A percentile compares a stretch with the other conserved stretches of the same genome.
phyloP scores from a whole-genome alignment of 495 filamentous ascomycete genomes.

The Hypoxylon lienhwacheense region DNA sequence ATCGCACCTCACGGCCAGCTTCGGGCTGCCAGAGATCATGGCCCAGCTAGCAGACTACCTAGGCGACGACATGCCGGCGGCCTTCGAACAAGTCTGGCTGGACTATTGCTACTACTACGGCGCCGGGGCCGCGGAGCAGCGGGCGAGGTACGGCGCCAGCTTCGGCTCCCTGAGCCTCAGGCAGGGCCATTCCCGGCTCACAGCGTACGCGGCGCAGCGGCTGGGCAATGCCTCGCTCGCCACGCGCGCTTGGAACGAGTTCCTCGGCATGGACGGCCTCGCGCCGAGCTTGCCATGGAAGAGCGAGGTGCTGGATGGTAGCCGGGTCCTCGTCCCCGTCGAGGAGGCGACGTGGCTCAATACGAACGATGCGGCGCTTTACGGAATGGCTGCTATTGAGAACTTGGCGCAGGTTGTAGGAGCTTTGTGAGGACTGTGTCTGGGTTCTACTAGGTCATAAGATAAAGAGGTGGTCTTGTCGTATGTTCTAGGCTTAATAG shows the following conservation, averaged over 20 bases:
- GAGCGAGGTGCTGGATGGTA: constrained; percentile 38
- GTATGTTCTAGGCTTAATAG: no score
- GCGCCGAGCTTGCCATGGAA: constrained; percentile 39
- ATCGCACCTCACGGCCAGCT: constrained; percentile 50
- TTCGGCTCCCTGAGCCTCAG: constrained; percentile 44
- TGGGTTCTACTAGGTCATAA: no score
- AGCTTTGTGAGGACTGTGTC: constrained; percentile 14
- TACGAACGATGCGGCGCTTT: constrained; percentile 49
- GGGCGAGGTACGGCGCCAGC: constrained; percentile 44
- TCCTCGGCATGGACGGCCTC: constrained; percentile 45
- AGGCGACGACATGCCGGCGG: constrained; percentile 32
- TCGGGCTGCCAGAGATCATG: constrained; percentile 51
- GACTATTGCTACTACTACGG: constrained; percentile 52
- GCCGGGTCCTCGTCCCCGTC: constrained; percentile 40
- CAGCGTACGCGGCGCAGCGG: constrained; percentile 45
- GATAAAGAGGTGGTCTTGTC: no score
- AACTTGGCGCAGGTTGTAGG: constrained; percentile 45
- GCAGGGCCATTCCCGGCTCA: constrained; percentile 52
- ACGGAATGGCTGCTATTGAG: constrained; percentile 51
- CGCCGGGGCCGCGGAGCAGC: constrained; percentile 44
- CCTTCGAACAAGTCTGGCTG: constrained; percentile 47
- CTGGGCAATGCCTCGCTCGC: constrained; percentile 41
- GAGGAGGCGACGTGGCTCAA: constrained; percentile 50
- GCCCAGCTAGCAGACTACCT: constrained; percentile 45
- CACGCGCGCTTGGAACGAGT: constrained; percentile 48